phyloP scores from a whole-genome alignment of 2,329 filamentous ascomycete species.

The Penicillium polonicum region DNA sequence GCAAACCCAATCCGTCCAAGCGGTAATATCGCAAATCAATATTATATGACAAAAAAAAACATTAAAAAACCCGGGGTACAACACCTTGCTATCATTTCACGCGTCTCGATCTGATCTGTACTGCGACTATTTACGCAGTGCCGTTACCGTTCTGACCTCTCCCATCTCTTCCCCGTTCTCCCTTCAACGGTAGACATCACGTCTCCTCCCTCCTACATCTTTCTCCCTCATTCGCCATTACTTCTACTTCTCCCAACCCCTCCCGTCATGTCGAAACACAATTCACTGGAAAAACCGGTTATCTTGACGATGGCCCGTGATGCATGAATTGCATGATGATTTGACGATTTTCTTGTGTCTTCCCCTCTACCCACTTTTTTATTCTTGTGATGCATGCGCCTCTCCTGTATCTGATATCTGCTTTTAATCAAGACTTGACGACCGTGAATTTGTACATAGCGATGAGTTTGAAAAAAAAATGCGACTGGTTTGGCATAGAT shows the following conservation, averaged over 20 bases:
- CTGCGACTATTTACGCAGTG: neutral
- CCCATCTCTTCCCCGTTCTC: neutral
- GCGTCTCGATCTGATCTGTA: neutral
- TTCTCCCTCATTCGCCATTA: neutral
- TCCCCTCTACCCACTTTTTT: neutral
- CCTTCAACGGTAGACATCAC: conserved; percentile 1
- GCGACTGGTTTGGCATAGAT: conserved; percentile 20
- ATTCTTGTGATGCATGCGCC: conserved; percentile 22
- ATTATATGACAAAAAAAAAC: neutral
- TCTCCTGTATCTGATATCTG: conserved; percentile 24
- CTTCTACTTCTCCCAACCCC: conserved; percentile 10
- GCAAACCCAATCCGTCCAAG: conserved; percentile 22
- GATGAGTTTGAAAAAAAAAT: conserved; percentile 17
- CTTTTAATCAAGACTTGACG: conserved; percentile 26
- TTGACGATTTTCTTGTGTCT: conserved; percentile 12
- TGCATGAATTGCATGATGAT: conserved; percentile 25
- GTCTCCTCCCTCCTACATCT: neutral
- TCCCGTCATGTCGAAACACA: conserved; percentile 17
- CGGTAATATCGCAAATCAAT: conserved; percentile 1
- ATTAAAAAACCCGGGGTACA: neutral
- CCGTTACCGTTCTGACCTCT: neutral
- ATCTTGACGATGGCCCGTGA: conserved; percentile 25
- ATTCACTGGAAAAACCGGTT: conserved; percentile 4
- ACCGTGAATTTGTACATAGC: conserved; percentile 23
- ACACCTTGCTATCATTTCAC: neutral